Base-by-base conservation (phyloP, 371 early-diverging fungal genomes). In the Basidiobolus meristosporus region DNA sequence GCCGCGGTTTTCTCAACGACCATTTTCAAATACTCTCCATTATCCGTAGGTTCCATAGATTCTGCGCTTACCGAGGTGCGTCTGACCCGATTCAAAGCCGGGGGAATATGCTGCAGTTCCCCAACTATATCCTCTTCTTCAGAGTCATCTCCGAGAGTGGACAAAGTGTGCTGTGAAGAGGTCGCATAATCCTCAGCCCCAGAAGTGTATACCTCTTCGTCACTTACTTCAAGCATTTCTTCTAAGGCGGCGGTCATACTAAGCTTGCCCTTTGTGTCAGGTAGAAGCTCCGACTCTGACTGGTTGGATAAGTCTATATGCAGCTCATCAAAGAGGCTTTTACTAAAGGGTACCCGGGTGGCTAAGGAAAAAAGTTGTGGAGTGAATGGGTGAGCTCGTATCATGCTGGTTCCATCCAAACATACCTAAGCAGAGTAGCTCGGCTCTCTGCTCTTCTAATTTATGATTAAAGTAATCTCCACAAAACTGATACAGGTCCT, bases 61-160 rank as follows among this genome's bases (percentile, higher is more conserved):
- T 95, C 93, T 16, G 98, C 93, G 42, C 82, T 82, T 38, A 98
- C 95, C 14, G 90, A 89, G 20, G 87, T 85, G 40, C 98, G 86
- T 29, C 98, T 73, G 17, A 80, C 88, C n/a, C 68, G 59, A 45
- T 65, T 63, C 39, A 68, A 68, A 42, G 55, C 55, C 6, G 61
- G 51, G 6, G 68, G 68, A 31, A 62, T 56, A 36, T 57, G 37
- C 7, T 67, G 63, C 31, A 61, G 63, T 11, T 56, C 54, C 9
- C 72, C 77, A 6, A 70, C 66, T 29, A 59, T 63, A n/a, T n/a
- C n/a, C n/a, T n/a, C n/a, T n/a, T n/a, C n/a, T n/a, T n/a, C n/a
- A n/a, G n/a, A n/a, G n/a, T n/a, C n/a, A n/a, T n/a, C n/a, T n/a
- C n/a, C n/a, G n/a, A n/a, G n/a, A n/a, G n/a, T n/a, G n/a, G n/a